Percentiles rank a stretch among this genome's conserved stretches.
phyloP scores from a whole-genome alignment of 2,329 filamentous ascomycete species.

The Botrytis porri region DNA sequence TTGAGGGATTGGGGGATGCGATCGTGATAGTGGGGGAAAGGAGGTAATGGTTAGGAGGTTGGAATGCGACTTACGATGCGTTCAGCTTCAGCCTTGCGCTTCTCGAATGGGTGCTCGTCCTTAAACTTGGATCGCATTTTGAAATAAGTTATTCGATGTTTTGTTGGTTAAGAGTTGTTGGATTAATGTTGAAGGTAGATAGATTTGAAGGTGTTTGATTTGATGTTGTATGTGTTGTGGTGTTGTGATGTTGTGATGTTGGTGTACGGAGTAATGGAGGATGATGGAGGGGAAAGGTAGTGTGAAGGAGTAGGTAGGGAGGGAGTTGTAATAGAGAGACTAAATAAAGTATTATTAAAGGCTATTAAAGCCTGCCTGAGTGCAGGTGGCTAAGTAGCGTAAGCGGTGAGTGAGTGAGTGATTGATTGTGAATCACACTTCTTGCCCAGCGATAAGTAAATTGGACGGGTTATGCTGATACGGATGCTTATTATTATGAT shows the following conservation, averaged over 20 bases:
- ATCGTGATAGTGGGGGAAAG: conserved; percentile 13
- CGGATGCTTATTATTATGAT: background rate
- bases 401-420: conserved; percentile 19
- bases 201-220: background rate
- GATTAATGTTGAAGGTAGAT: background rate
- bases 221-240: background rate
- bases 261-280: conserved; percentile 16
- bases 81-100: conserved; percentile 99
- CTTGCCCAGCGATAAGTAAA: background rate
- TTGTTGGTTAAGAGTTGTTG: background rate
- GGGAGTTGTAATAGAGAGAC: conserved; percentile 3
- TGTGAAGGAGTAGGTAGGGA: background rate
- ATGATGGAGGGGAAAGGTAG: conserved; percentile 12
- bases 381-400: conserved; percentile 6
- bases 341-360: background rate
- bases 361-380: background rate
- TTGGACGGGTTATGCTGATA: background rate
- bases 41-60: conserved; percentile 17
- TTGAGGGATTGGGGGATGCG: conserved; percentile 19
- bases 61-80: conserved; percentile 46
- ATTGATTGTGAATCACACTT: conserved; percentile 9
- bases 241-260: conserved; percentile 11
- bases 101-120: conserved; percentile 99
- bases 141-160: conserved; percentile 40
- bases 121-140: conserved; percentile 99